phyloP scores from a whole-genome alignment of 1,284 basidiomycete genomes.

The Tylopilus sp. region DNA sequence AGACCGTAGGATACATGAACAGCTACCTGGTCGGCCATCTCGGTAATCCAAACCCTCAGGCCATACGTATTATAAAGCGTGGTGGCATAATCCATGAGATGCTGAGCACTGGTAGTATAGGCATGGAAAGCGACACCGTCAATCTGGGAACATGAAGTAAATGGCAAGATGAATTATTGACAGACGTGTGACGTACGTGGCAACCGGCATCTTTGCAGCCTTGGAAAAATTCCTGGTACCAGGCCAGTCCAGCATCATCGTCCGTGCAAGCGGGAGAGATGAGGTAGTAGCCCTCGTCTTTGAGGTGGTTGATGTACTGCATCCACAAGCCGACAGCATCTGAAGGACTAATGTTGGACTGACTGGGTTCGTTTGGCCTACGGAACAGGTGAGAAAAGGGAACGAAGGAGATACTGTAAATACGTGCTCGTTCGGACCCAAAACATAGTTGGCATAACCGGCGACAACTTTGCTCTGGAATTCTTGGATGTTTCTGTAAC shows the following conservation, averaged over 20 bases:
- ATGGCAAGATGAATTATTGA: conserved; percentile 2
- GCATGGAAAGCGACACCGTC: conserved; percentile 52
- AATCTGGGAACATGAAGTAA: conserved; percentile 38
- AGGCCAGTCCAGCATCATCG: conserved; percentile 48
- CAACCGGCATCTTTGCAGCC: conserved; percentile 44
- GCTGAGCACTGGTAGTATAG: conserved; percentile 52
- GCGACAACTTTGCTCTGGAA: conserved; percentile 35
- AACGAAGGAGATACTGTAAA: background rate
- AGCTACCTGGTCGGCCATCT: conserved; percentile 61
- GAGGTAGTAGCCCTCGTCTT: conserved; percentile 51
- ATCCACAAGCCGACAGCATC: conserved; percentile 57
- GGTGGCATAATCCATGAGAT: conserved; percentile 50
- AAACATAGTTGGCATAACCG: conserved; percentile 38
- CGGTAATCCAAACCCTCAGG: conserved; percentile 57
- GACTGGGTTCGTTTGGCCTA: conserved; percentile 49
- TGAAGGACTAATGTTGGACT: conserved; percentile 58
- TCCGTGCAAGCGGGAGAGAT: conserved; percentile 68
- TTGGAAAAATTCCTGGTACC: conserved; percentile 59
- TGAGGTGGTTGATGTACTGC: conserved; percentile 58
- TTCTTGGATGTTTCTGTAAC: conserved; percentile 24
- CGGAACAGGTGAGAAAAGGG: conserved; percentile 5
- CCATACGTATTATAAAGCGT: conserved; percentile 50
- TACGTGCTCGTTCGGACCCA: conserved; percentile 57
- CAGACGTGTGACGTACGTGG: conserved; percentile 40
- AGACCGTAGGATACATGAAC: background rate